phyloP scores from a whole-genome alignment of 352 stramenopile genomes.

The Globisporangium polare region DNA sequence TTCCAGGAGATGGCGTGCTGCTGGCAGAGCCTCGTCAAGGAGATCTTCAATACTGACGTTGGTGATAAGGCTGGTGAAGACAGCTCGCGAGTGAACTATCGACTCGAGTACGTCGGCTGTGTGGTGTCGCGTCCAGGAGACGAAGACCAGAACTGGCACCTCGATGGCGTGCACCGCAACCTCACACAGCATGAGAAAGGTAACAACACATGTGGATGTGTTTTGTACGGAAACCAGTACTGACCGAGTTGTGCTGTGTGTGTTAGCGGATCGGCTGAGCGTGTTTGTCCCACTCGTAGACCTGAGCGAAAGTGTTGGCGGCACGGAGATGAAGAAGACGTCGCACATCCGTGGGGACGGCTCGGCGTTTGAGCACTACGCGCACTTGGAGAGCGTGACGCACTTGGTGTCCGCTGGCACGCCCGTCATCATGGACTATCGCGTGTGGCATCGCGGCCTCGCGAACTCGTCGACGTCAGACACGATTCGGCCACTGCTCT shows the following conservation, averaged over 20 bases:
- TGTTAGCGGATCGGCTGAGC: slow-evolving; percentile 59
- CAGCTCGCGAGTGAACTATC: slow-evolving; percentile 8
- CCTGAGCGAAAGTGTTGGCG: slow-evolving; percentile 39
- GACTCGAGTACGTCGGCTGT: slow-evolving; percentile 72
- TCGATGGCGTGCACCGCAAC: slow-evolving; percentile 70
- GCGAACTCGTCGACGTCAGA: slow-evolving; percentile 37
- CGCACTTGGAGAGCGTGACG: slow-evolving; percentile 47
- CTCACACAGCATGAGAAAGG: slow-evolving; percentile 45
- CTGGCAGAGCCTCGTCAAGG: slow-evolving; percentile 25
- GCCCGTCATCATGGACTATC: slow-evolving; percentile 73
- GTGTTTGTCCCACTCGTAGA: slow-evolving; percentile 70
- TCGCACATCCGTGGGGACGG: slow-evolving; percentile 49
- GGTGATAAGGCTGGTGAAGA: slow-evolving; percentile 20
- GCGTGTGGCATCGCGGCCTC: slow-evolving; percentile 66
- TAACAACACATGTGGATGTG: slow-evolving; percentile 8
- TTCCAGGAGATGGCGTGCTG: slow-evolving; percentile 26
- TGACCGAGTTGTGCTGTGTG: background rate
- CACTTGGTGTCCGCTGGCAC: slow-evolving; percentile 49
- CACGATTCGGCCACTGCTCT: slow-evolving; percentile 53
- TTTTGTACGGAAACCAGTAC: background rate
- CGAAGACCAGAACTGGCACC: slow-evolving; percentile 71
- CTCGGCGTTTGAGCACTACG: slow-evolving; percentile 48
- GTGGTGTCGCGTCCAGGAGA: slow-evolving; percentile 62
- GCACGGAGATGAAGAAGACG: slow-evolving; percentile 64
- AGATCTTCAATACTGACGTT: slow-evolving; percentile 16